Evolutionary conservation across 2,329 filamentous ascomycete genomes (phyloP).

Genomic region (Trichoderma simmonsii): DNA sequence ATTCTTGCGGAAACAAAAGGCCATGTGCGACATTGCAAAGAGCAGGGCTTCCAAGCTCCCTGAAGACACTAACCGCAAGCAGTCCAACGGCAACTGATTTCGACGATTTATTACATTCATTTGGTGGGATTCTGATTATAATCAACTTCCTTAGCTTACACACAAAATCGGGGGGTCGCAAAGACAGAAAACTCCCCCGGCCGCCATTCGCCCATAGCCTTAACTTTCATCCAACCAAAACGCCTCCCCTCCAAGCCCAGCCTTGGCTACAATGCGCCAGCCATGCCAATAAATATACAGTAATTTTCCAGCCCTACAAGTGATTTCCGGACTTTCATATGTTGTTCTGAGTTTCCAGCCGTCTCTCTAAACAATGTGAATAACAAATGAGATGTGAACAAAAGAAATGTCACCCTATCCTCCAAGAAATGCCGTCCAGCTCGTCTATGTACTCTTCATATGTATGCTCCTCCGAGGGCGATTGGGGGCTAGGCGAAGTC

Average conservation of each 20-base stretch:
- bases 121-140: constrained; percentile 9
- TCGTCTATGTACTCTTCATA: constrained; percentile 57
- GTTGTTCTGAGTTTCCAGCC: neutral
- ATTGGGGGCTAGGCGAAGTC: constrained; percentile 24
- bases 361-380: neutral
- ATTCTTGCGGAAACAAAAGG: constrained; percentile 44
- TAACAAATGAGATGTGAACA: neutral
- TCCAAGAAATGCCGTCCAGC: constrained; percentile 53
- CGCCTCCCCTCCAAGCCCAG: neutral
- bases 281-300: constrained; percentile 21
- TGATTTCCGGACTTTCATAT: neutral
- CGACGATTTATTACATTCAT: constrained; percentile 1
- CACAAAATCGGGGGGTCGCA: neutral
- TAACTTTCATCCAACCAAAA: constrained; percentile 8
- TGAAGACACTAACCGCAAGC: constrained; percentile 13
- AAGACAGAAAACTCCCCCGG: neutral
- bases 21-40: constrained; percentile 87
- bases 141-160: constrained; percentile 16
- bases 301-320: constrained; percentile 14
- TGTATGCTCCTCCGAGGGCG: constrained; percentile 37
- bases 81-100: constrained; percentile 11
- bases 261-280: constrained; percentile 13
- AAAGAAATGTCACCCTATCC: neutral
- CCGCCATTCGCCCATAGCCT: constrained; percentile 18
- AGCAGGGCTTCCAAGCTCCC: constrained; percentile 69